Percentiles rank a stretch among this genome's conserved stretches.
phyloP scores from a whole-genome alignment of 164 flowering plant genomes.

The Warburgia ugandensis region DNA sequence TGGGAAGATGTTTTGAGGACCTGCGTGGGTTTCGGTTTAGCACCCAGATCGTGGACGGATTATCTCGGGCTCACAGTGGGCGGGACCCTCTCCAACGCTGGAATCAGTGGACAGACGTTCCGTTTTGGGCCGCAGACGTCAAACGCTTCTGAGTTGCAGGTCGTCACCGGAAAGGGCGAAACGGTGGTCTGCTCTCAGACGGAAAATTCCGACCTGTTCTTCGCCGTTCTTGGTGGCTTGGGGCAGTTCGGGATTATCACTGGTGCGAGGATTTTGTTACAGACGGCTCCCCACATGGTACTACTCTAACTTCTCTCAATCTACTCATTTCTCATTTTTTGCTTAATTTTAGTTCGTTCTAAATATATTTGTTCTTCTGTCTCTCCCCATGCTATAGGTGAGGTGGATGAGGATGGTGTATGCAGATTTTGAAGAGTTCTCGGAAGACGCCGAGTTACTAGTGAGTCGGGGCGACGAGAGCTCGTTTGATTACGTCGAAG shows the following conservation, averaged over 20 bases:
- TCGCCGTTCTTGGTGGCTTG: slow-evolving; percentile 68
- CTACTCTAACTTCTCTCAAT: neutral
- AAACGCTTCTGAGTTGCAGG: slow-evolving; percentile 75
- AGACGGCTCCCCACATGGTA: slow-evolving; percentile 67
- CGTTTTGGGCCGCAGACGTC: slow-evolving; percentile 73
- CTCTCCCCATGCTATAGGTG: slow-evolving; percentile 37
- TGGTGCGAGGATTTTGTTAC: slow-evolving; percentile 53
- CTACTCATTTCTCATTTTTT: neutral
- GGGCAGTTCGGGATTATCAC: slow-evolving; percentile 94
- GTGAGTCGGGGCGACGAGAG: slow-evolving; percentile 30
- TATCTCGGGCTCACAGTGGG: slow-evolving; percentile 82
- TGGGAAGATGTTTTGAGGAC: slow-evolving; percentile 65
- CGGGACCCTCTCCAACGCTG: slow-evolving; percentile 86
- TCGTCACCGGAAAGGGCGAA: slow-evolving; percentile 82
- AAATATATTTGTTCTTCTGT: neutral
- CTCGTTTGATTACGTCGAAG: slow-evolving; percentile 82
- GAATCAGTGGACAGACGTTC: slow-evolving; percentile 87
- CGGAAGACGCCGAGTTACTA: slow-evolving; percentile 67
- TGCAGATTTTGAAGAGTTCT: slow-evolving; percentile 51
- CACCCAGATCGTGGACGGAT: slow-evolving; percentile 92
- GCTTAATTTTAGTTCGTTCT: neutral
- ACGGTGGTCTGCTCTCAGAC: slow-evolving; percentile 35
- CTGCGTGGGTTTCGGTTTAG: slow-evolving; percentile 40
- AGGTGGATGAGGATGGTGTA: slow-evolving; percentile 85
- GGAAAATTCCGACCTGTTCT: slow-evolving; percentile 54